Conservation (phyloP, 768 basidiomycete species). For the Phanerodontia chrysosporium region DNA sequence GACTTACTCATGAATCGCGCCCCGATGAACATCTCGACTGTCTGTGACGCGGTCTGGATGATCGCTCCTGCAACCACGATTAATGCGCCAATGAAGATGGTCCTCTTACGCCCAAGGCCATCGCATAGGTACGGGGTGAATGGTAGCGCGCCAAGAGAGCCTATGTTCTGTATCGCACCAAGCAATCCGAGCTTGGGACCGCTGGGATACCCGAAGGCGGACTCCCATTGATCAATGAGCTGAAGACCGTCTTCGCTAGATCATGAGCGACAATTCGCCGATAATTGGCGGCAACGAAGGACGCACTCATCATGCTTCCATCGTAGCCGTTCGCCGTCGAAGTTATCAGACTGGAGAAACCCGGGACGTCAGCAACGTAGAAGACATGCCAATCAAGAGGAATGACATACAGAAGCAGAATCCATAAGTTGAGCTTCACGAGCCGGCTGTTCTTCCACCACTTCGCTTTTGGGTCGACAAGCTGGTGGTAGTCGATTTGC, state of each 20-base stretch:
- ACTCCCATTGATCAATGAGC: constrained; percentile 50
- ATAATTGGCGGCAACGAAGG: constrained; percentile 39
- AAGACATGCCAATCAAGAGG: constrained; percentile 17
- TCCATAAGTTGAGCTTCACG: constrained; percentile 64
- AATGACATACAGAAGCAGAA: constrained; percentile 48
- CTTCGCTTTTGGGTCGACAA: constrained; percentile 60
- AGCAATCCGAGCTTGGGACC: constrained; percentile 60
- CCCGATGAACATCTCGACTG: constrained; percentile 76
- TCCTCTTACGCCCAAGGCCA: constrained; percentile 59
- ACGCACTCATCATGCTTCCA: constrained; percentile 76
- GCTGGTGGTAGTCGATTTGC: constrained; percentile 38
- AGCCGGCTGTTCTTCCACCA: constrained; percentile 79
- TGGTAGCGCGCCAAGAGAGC: constrained; percentile 60
- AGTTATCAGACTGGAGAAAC: constrained; percentile 52
- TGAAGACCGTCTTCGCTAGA: neutral
- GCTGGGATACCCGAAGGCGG: constrained; percentile 52
- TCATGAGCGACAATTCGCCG: neutral
- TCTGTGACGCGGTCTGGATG: constrained; percentile 65
- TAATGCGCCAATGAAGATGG: constrained; percentile 62
- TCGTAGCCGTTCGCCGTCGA: constrained; percentile 78
- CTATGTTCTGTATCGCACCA: constrained; percentile 79
- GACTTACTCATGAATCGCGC: constrained; percentile 46
- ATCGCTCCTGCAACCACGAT: constrained; percentile 68
- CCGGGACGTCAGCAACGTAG: neutral
- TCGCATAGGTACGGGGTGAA: constrained; percentile 71